Evolutionary conservation across 2,329 filamentous ascomycete species (phyloP), one percentile per base, ranked within the genome.

Genomic region (Curvularia lunata): DNA sequence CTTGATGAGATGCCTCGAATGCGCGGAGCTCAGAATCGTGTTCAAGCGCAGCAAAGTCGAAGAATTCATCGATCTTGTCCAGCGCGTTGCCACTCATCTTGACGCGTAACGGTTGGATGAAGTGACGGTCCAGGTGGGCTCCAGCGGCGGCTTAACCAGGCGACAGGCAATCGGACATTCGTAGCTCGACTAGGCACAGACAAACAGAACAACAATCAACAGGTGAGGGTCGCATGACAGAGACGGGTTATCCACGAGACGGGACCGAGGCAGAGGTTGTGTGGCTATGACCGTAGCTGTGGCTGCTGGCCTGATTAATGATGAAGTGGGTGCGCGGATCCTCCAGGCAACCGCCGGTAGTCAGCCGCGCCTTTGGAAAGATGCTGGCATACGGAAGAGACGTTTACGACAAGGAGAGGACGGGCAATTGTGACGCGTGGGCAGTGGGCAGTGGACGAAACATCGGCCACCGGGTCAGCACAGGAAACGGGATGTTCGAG

Each of bases 41-140:
- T 27, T 74, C 71, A 34, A 74, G 58, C 23, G 62, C 64, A n/a
- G 64, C 62, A 58, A 75, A 75, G 54, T 75, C 73, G 54, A 75
- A 75, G 64, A 75, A 75, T 40, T 75, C 73, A 27, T 75, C 65
- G 53, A 75, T 40, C 48, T 56, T 64, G 53, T 69, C 66, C 46
- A 58, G 48, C 40, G 58, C 48, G 48, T 60, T 45, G 47, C 43
- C 32, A 12, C 55, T 54, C 69, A 70, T 70, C 21, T 28, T 59
- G 43, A 30, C 50, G 48, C 55, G 58, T 47, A 32, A 28, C 18
- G 43, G 43, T 9, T 30, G 37, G 28, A 51, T 32, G 47, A 9
- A 49, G 18, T 38, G 21, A 49, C 34, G 43, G 27, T 37, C 42
- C 43, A 54, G 37, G 48, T 25, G 28, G 16, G 34, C 48, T 52